Evolutionary conservation across 169 alveolate genomes (phyloP).

Genomic region (Cryptosporidium sp.): DNA sequence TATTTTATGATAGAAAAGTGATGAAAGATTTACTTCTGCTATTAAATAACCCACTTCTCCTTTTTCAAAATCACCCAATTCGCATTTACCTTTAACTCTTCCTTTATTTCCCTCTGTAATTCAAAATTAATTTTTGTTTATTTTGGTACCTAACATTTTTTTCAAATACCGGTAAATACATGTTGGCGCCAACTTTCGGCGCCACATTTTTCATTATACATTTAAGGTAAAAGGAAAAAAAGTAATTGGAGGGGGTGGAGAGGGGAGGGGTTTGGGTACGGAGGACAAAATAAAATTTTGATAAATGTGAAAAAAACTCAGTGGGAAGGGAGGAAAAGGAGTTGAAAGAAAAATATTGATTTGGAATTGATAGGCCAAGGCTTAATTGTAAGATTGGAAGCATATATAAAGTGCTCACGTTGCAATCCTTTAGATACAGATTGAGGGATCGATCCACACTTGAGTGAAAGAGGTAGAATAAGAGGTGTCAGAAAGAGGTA

Average conservation of each 20-base stretch:
- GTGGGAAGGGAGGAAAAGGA: not conserved
- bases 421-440: not conserved
- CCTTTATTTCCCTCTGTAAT: not conserved
- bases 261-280: constrained; percentile 15
- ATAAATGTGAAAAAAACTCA: not conserved
- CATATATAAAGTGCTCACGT: not conserved
- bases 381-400: not conserved
- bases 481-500: not conserved
- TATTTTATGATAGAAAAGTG: too few species aligned
- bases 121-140: too few species aligned
- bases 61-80: not conserved
- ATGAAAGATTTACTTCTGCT: not conserved
- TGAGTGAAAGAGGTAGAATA: not conserved
- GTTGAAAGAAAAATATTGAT: not conserved
- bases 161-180: constrained; percentile 5
- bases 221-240: not conserved
- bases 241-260: not conserved
- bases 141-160: not conserved
- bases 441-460: not conserved
- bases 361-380: not conserved
- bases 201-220: not conserved
- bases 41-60: not conserved
- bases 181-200: not conserved
- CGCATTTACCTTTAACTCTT: not conserved
- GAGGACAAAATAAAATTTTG: not conserved